These are phyloP conservation scores for Sclerotinia glacialis DNA, from an alignment of 2,329 filamentous ascomycete genomes.

Conservation along the genomic window DNA sequence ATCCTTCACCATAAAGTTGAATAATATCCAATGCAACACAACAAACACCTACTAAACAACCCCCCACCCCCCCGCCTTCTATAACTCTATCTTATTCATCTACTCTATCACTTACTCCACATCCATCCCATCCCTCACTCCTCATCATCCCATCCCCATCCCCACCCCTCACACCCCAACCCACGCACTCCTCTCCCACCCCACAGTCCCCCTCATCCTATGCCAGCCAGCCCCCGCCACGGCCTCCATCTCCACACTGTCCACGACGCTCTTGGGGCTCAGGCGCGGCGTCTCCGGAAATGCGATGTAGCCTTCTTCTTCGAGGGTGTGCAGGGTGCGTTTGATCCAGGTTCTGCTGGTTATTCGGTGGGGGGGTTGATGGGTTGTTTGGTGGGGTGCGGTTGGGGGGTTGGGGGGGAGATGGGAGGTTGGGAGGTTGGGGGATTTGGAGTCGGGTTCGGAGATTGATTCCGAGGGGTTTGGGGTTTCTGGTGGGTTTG, in stretches of 20 bases:
- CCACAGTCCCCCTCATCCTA: slow-evolving; percentile 11
- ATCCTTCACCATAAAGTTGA: neutral
- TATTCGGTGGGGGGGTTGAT: neutral
- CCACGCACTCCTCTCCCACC: slow-evolving; percentile 11
- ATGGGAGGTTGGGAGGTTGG: neutral
- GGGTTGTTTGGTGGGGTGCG: neutral
- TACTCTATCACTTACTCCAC: too few species aligned
- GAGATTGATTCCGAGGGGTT: too few species aligned
- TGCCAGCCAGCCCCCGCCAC: neutral
- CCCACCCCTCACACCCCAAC: neutral
- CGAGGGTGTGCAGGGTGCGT: neutral
- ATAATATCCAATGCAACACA: neutral
- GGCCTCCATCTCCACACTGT: slow-evolving; percentile 1
- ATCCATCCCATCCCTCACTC: neutral
- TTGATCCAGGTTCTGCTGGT: neutral
- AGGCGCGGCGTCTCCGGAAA: neutral
- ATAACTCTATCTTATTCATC: too few species aligned
- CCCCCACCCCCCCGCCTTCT: too few species aligned
- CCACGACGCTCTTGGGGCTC: slow-evolving; percentile 20
- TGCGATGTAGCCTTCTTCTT: slow-evolving; percentile 4
- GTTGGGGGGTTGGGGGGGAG: neutral
- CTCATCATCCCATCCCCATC: too few species aligned
- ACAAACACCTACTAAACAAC: neutral
- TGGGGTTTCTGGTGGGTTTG: too few species aligned
- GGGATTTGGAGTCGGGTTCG: too few species aligned